Conservation (phyloP, 2,329 filamentous ascomycete species). For the Trichoderma atroviride region DNA sequence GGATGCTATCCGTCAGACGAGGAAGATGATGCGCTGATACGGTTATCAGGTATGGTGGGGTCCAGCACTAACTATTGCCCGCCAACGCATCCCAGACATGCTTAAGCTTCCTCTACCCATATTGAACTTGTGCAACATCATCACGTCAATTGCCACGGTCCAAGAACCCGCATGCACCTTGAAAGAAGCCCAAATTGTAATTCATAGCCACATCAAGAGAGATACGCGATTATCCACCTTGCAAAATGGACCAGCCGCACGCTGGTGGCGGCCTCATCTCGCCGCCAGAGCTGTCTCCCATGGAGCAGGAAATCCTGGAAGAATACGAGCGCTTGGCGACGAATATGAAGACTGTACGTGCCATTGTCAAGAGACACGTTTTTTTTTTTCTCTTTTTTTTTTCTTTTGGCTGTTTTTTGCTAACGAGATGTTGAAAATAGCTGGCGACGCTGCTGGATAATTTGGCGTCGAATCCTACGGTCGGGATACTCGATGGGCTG, state of each 20-base stretch:
- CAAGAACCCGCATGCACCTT: neutral
- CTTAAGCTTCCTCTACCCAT: neutral
- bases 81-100: neutral
- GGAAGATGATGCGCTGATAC: neutral
- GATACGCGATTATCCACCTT: neutral
- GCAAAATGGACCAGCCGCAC: conserved; percentile 30
- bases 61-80: neutral
- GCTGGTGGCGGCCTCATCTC: conserved; percentile 39
- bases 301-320: conserved; percentile 92
- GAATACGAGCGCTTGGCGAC: conserved; percentile 86
- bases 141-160: neutral
- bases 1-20: neutral
- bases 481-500: conserved; percentile 82
- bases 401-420: neutral
- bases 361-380: no score
- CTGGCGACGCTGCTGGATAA: conserved; percentile 62
- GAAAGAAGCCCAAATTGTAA: neutral
- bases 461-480: conserved; percentile 71
- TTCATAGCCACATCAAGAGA: neutral
- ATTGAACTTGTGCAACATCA: neutral
- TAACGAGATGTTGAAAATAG: conserved; percentile 42
- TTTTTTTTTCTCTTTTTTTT: no score
- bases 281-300: conserved; percentile 66
- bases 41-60: neutral
- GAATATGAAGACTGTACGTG: conserved; percentile 83